Evolutionary conservation across 306 rosid genomes (phyloP).

Genomic region (Begonia fuchsioides): DNA sequence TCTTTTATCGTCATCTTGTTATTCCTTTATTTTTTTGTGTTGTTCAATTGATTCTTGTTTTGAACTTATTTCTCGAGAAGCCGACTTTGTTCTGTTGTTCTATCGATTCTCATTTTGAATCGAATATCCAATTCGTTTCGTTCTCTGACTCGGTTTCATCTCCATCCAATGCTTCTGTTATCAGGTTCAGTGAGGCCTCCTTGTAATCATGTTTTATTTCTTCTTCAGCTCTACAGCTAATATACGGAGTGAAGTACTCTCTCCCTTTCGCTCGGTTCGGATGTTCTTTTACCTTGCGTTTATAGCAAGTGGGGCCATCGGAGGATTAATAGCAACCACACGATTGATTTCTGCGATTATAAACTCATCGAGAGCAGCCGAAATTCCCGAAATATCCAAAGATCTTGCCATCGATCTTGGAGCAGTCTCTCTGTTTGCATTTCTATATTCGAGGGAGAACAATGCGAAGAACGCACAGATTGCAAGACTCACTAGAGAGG

Average conservation of each 20-base stretch:
- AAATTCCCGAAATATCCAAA: slow-evolving; percentile 36
- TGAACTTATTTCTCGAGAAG: no score
- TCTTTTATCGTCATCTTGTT: no score
- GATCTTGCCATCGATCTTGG: slow-evolving; percentile 76
- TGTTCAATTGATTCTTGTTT: no score
- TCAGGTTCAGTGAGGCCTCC: slow-evolving; percentile 37
- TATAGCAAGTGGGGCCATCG: slow-evolving; percentile 62
- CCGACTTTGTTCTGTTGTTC: no score
- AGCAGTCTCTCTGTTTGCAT: slow-evolving; percentile 65
- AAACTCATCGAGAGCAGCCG: slow-evolving; percentile 48
- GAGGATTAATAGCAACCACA: slow-evolving; percentile 56
- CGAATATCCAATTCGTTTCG: neutral
- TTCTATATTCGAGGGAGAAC: slow-evolving; percentile 63
- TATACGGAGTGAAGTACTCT: slow-evolving; percentile 76
- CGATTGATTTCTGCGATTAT: slow-evolving; percentile 59
- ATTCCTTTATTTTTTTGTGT: no score
- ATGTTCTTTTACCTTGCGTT: slow-evolving; percentile 67
- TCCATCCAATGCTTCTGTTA: slow-evolving; percentile 22
- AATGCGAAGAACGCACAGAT: slow-evolving; percentile 61
- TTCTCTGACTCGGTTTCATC: slow-evolving; percentile 4
- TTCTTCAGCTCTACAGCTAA: slow-evolving; percentile 54
- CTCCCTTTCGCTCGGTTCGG: slow-evolving; percentile 74
- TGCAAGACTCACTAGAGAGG: slow-evolving; percentile 80
- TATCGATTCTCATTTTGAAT: no score
- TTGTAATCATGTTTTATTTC: slow-evolving; percentile 34